Conservation (phyloP, 345 rosid species). For the Moricandia arvensis region DNA sequence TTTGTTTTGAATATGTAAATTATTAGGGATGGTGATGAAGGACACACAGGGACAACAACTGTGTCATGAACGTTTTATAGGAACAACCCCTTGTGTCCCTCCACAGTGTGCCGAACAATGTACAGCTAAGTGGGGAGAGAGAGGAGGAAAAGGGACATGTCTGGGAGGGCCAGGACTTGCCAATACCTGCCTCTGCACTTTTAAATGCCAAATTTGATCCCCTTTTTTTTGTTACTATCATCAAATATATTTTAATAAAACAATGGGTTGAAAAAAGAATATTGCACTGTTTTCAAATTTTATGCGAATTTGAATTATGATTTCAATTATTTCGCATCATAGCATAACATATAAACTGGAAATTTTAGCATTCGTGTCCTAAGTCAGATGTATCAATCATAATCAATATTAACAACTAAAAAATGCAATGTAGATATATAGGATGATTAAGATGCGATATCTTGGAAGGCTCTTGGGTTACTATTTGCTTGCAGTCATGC, state of each 20-base stretch:
- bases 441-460: too few species aligned
- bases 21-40: not conserved
- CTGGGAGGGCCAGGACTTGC: not conserved
- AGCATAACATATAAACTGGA: not conserved
- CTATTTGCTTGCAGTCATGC: constrained; percentile 92
- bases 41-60: not conserved
- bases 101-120: not conserved
- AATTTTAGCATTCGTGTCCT: not conserved
- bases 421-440: not conserved
- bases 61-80: not conserved
- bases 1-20: not conserved
- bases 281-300: too few species aligned
- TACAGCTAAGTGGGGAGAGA: not conserved
- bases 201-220: not conserved
- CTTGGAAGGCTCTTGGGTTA: constrained; percentile 47
- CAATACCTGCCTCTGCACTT: not conserved
- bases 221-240: not conserved
- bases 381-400: not conserved
- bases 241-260: not conserved
- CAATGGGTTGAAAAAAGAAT: not conserved
- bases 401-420: not conserved
- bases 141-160: not conserved
- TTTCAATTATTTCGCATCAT: not conserved
- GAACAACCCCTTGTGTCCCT: not conserved
- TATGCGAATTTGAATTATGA: not conserved